phyloP scores from a whole-genome alignment of 2,329 filamentous ascomycete genomes.

The Xylaria polymorpha region DNA sequence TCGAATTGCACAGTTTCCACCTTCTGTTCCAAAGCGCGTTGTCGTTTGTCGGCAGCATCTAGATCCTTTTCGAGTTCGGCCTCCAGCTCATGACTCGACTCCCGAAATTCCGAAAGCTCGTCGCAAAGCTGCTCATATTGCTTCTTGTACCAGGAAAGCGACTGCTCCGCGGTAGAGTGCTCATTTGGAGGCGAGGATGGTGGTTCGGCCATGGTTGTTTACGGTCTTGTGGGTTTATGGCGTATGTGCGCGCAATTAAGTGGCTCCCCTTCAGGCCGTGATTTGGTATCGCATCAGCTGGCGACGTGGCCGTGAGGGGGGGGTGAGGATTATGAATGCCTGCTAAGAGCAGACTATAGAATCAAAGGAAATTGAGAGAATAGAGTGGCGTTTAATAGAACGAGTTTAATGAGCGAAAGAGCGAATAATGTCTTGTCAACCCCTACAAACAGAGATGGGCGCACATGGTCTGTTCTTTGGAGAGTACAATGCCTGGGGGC shows the following conservation, averaged over 20 bases:
- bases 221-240: not conserved
- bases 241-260: conserved; percentile 12
- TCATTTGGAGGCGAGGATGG: conserved; percentile 71
- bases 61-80: conserved; percentile 96
- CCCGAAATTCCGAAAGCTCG: conserved; percentile 92
- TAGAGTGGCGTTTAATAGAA: conserved; percentile 9
- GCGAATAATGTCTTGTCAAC: conserved; percentile 23
- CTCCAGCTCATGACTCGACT: conserved; percentile 93
- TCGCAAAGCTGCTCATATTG: conserved; percentile 94
- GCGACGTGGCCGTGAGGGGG: conserved; percentile 24
- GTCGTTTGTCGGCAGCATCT: conserved; percentile 92
- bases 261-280: conserved; percentile 31
- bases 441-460: conserved; percentile 30
- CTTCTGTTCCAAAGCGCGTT: conserved; percentile 86
- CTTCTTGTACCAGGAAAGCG: conserved; percentile 92
- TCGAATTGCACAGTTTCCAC: conserved; percentile 86
- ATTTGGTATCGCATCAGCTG: conserved; percentile 29
- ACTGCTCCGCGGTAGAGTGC: conserved; percentile 72
- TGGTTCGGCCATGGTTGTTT: conserved; percentile 64
- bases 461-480: conserved; percentile 31
- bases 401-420: conserved; percentile 28
- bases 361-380: conserved; percentile 29
- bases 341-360: conserved; percentile 18
- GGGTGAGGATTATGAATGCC: not conserved
- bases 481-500: conserved; percentile 7